Percentiles rank a stretch among this genome's conserved stretches.
phyloP scores from a whole-genome alignment of 2,329 filamentous ascomycete species.

The Colletotrichum scovillei region DNA sequence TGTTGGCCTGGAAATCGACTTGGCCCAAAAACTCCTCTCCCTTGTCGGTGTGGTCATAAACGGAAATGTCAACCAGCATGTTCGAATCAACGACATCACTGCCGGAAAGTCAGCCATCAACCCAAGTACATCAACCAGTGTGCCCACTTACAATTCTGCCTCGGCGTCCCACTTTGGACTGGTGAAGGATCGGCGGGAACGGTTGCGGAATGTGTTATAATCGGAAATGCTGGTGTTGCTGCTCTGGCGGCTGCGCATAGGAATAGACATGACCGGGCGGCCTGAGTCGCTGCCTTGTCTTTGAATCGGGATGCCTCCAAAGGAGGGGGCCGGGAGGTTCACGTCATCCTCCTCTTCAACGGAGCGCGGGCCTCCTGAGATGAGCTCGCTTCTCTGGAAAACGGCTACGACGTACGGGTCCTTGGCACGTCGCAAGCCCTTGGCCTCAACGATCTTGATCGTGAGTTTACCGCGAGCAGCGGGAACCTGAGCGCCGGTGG shows the following conservation, averaged over 20 bases:
- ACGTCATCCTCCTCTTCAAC: constrained; percentile 71
- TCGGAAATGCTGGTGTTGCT: constrained; percentile 90
- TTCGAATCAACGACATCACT: constrained; percentile 95
- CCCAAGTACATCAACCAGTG: constrained; percentile 37
- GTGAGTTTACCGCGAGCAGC: constrained; percentile 87
- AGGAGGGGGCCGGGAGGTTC: constrained; percentile 54
- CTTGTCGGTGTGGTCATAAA: constrained; percentile 85
- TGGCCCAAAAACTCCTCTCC: constrained; percentile 94
- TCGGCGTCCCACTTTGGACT: constrained; percentile 97
- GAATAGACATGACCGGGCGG: constrained; percentile 87
- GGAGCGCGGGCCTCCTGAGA: constrained; percentile 84
- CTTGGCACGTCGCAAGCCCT: constrained; percentile 82
- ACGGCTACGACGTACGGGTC: constrained; percentile 97
- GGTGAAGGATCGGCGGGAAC: constrained; percentile 72
- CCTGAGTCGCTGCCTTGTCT: constrained; percentile 85
- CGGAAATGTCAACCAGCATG: constrained; percentile 89
- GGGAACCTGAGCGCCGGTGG: constrained; percentile 71
- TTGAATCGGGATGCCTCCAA: constrained; percentile 70
- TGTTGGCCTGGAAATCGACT: constrained; percentile 79
- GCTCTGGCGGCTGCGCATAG: constrained; percentile 96
- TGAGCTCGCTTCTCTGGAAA: constrained; percentile 96
- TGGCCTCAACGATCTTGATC: constrained; percentile 88
- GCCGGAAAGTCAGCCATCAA: constrained; percentile 15
- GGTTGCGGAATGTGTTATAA: constrained; percentile 68
- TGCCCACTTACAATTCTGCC: constrained; percentile 84